These are phyloP conservation scores for Histomonas meleagridis DNA, from an alignment of 208 protist species.

Conservation along the genomic window DNA sequence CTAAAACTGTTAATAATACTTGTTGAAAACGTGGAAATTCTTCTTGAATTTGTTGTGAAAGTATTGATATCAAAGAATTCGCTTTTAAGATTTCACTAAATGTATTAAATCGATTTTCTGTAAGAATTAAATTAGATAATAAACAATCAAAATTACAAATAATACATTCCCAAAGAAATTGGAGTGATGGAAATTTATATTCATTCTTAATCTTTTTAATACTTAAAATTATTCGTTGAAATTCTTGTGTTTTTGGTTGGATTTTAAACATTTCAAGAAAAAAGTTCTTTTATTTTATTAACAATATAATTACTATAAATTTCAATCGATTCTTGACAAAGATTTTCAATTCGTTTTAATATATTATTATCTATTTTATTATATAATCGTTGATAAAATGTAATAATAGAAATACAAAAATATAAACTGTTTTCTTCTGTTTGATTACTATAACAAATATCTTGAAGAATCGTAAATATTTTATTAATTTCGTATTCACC, in stretches of 20 bases:
- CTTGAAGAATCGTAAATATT: neutral
- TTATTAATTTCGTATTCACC: neutral
- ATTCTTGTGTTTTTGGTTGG: neutral
- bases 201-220: neutral
- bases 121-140: neutral
- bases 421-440: neutral
- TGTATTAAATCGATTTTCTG: neutral
- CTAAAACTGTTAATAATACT: neutral
- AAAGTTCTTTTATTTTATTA: neutral
- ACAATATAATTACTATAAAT: too few relatives aligned
- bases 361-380: neutral
- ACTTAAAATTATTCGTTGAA: neutral
- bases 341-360: neutral
- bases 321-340: neutral
- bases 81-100: neutral
- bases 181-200: neutral
- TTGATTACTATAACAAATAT: neutral
- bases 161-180: neutral
- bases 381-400: neutral
- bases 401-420: neutral
- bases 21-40: neutral
- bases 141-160: neutral
- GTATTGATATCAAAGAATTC: neutral
- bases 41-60: neutral
- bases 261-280: neutral